These are phyloP conservation scores for Dovyalis caffra DNA, from an alignment of 345 rosid species.

Conservation along the genomic window DNA sequence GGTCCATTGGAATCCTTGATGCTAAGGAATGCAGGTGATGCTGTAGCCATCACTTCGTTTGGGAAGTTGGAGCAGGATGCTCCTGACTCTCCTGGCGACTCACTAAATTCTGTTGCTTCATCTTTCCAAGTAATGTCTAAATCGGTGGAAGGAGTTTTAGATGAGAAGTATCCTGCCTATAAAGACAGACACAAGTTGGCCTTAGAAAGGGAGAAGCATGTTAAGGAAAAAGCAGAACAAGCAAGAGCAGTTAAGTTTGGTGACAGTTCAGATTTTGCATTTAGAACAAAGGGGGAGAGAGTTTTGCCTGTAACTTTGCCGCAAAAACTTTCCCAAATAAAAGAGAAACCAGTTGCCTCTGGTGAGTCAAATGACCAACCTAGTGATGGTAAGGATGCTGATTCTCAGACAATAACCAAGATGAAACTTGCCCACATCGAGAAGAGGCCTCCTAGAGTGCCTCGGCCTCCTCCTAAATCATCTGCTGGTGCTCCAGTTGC, in stretches of 20 bases:
- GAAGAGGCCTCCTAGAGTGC: slow-evolving; percentile 82
- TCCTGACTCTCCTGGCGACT: slow-evolving; percentile 56
- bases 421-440: slow-evolving; percentile 70
- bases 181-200: slow-evolving; percentile 92
- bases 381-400: slow-evolving; percentile 45
- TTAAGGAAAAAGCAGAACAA: slow-evolving; percentile 76
- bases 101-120: slow-evolving; percentile 59
- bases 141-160: slow-evolving; percentile 69
- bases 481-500: slow-evolving; percentile 40
- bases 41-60: slow-evolving; percentile 78
- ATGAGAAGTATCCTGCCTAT: slow-evolving; percentile 88
- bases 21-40: slow-evolving; percentile 82
- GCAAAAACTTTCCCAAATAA: slow-evolving; percentile 67
- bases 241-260: slow-evolving; percentile 77
- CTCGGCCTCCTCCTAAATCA: slow-evolving; percentile 83
- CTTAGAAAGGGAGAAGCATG: slow-evolving; percentile 79
- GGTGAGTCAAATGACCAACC: slow-evolving; percentile 51
- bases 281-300: slow-evolving; percentile 23
- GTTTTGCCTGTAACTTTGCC: slow-evolving; percentile 50
- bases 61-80: slow-evolving; percentile 66
- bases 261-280: slow-evolving; percentile 32
- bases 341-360: slow-evolving; percentile 53
- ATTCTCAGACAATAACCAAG: slow-evolving; percentile 58
- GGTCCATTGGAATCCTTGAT: slow-evolving; percentile 91
- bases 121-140: slow-evolving; percentile 92